phyloP scores from a whole-genome alignment of 306 rosid genomes.

The Quercus berberidifolia region DNA sequence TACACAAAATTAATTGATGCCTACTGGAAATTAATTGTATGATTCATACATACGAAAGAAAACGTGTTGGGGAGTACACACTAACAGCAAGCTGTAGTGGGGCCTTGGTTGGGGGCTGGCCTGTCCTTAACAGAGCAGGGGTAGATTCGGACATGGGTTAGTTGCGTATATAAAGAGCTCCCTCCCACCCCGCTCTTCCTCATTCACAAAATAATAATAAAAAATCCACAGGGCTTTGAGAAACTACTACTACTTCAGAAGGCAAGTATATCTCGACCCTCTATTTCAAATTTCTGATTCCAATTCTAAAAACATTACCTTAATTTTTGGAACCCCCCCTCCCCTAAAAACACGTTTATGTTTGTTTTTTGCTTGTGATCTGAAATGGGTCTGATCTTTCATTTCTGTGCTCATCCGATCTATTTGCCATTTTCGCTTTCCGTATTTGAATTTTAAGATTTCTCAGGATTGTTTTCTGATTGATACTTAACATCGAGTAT shows the following conservation, averaged over 20 bases:
- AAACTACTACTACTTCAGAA: conserved; percentile 1
- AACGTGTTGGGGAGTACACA: no score
- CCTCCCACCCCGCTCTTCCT: conserved; percentile 13
- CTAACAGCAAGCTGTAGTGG: no score
- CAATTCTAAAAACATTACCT: background rate
- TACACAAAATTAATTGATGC: no score
- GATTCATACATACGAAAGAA: no score
- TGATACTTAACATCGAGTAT: conserved; percentile 9
- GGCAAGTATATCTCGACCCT: background rate
- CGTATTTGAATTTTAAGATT: background rate
- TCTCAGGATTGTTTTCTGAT: background rate
- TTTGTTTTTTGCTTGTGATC: conserved; percentile 7
- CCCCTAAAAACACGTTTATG: no score
- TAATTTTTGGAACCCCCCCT: background rate
- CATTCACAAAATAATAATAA: background rate
- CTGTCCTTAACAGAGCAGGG: conserved; percentile 21
- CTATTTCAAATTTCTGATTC: conserved; percentile 11
- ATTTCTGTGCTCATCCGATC: conserved; percentile 31
- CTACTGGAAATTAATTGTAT: no score
- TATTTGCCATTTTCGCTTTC: conserved; percentile 13
- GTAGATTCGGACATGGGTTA: conserved; percentile 29
- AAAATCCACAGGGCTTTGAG: background rate
- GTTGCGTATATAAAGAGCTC: conserved; percentile 49
- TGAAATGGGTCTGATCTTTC: conserved; percentile 5
- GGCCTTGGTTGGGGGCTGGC: background rate